Base-by-base conservation (phyloP, 352 stramenopile genomes). In the Phytophthora lateralis region DNA sequence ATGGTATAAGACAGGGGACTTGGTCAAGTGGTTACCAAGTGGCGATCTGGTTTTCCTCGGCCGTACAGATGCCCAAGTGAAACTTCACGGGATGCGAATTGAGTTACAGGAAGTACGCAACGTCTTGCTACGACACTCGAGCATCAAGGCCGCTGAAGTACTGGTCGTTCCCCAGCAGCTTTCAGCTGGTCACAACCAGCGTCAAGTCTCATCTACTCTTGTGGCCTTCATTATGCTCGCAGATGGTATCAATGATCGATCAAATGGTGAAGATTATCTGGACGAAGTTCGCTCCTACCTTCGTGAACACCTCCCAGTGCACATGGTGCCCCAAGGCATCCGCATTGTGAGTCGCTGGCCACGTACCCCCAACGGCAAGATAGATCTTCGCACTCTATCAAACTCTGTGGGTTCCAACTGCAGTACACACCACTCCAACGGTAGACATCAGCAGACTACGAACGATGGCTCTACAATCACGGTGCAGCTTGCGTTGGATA, bases 31-130 rank as follows among this genome's bases (percentile, higher is more conserved):
- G 61, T 48, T 85, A 18, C 53, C 66, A 4, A 75, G 54, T 43
- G 77, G 79, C 1, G 66, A 80, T 42, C 55, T 93, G 15, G 61
- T 90, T 10, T 91, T 92, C 35, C 55, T 93, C 3, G 82, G 85
- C 8, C 71, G 88, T 15, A 78, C 78, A 1, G 88, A 96, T 55
- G 66, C 77, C 3, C 88, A 94, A 53, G 82, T 95, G 27, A 96
- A 96, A 54, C 77, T 90, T 2, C 78, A 85, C 17, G 88, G 85
- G 11, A 91, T 91, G 66, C 83, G 88, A 2, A 85, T 96, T 17
- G 88, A 96, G 60, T 62, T 94, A 4, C 80, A 90, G 9, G 85
- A 95, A 68, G 78, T 95, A 14, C 80, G 88, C 6, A 84, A 85
- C 17, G 69, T 82, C 26, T 50, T 93, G 14, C 48, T 89, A 5